Evolutionary conservation across 768 basidiomycete species (phyloP).

Genomic region (Suillus weaverae): DNA sequence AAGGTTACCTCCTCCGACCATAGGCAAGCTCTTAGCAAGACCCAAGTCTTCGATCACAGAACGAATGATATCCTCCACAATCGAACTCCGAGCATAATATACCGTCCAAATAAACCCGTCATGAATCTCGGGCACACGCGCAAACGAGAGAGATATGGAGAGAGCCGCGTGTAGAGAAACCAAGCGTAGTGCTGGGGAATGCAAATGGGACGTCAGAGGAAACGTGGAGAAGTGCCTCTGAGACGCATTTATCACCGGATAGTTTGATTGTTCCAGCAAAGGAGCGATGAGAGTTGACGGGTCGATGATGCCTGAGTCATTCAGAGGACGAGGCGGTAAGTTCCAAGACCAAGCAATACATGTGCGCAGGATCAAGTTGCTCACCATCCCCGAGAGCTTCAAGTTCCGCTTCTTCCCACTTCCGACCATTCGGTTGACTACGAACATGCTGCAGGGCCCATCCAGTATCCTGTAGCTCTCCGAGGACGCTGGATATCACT

Average conservation of each 20-base stretch:
- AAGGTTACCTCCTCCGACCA: slow-evolving; percentile 66
- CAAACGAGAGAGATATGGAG: slow-evolving; percentile 52
- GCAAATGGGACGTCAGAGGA: slow-evolving; percentile 65
- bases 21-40: slow-evolving; percentile 59
- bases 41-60: slow-evolving; percentile 64
- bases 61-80: slow-evolving; percentile 55
- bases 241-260: slow-evolving; percentile 25
- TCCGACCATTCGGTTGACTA: slow-evolving; percentile 54
- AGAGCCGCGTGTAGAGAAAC: slow-evolving; percentile 68
- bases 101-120: slow-evolving; percentile 68
- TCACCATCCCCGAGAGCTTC: slow-evolving; percentile 63
- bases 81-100: slow-evolving; percentile 60
- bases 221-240: slow-evolving; percentile 69
- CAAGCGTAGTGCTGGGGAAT: slow-evolving; percentile 65
- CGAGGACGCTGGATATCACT: slow-evolving; percentile 54
- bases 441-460: slow-evolving; percentile 75
- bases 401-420: slow-evolving; percentile 75
- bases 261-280: slow-evolving; percentile 44
- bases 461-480: slow-evolving; percentile 52
- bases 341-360: slow-evolving; percentile 9
- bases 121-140: slow-evolving; percentile 74
- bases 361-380: slow-evolving; percentile 13
- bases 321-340: slow-evolving; percentile 6
- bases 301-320: slow-evolving; percentile 48
- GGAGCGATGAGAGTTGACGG: slow-evolving; percentile 49